phyloP scores from a whole-genome alignment of 805 yeast species.

The Babjeviella inositovora region DNA sequence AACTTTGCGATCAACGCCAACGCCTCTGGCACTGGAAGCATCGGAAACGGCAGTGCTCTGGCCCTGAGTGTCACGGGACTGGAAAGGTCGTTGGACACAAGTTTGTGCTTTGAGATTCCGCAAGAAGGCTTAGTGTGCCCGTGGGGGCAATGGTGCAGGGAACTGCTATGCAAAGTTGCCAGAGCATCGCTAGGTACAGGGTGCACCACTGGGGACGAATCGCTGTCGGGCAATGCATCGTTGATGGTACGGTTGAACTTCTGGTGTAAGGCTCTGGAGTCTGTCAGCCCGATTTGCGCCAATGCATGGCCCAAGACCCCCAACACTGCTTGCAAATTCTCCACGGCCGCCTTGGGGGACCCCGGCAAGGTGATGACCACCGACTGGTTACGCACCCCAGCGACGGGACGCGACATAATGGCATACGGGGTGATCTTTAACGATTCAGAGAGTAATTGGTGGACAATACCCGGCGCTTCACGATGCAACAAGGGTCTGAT shows the following conservation, averaged over 20 bases:
- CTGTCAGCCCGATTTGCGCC: slow-evolving; percentile 13
- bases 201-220: too few species aligned
- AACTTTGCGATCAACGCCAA: slow-evolving; percentile 11
- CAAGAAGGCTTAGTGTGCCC: slow-evolving; percentile 5
- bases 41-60: slow-evolving; percentile 30
- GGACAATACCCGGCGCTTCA: slow-evolving; percentile 32
- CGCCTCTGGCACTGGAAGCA: slow-evolving; percentile 24
- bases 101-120: slow-evolving; percentile 18
- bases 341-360: slow-evolving; percentile 29
- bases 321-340: slow-evolving; percentile 21
- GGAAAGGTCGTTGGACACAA: slow-evolving; percentile 14
- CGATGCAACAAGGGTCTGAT: slow-evolving; percentile 19
- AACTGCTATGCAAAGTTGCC: slow-evolving; percentile 1
- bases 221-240: slow-evolving; percentile 7
- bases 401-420: slow-evolving; percentile 30
- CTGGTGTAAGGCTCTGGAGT: slow-evolving; percentile 22
- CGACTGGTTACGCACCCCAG: slow-evolving; percentile 20
- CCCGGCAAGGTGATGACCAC: slow-evolving; percentile 34
- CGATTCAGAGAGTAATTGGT: slow-evolving; percentile 25
- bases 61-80: slow-evolving; percentile 22
- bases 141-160: slow-evolving; percentile 2
- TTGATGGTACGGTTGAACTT: slow-evolving; percentile 9
- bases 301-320: slow-evolving; percentile 25
- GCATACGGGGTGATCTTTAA: slow-evolving; percentile 28
- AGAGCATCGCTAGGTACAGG: slow-evolving; percentile 1